Conservation (phyloP, 768 basidiomycete species). For the Termitomyces sp. region DNA sequence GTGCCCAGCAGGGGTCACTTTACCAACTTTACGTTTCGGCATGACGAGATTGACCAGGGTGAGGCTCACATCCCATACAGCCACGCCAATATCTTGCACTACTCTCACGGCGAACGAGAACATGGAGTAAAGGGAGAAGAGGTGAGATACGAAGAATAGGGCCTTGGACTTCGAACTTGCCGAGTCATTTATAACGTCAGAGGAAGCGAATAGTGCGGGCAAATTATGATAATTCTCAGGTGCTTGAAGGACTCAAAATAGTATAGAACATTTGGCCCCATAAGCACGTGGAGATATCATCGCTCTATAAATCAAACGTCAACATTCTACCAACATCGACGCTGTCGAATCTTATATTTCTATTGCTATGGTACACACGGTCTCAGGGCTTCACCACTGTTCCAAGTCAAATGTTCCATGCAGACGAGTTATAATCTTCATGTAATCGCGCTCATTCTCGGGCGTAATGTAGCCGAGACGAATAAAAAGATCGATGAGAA, state of each 20-base stretch:
- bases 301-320: not conserved
- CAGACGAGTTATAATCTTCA: constrained; percentile 71
- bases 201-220: constrained; percentile 9
- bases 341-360: not conserved
- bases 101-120: constrained; percentile 24
- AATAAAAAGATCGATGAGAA: constrained; percentile 85
- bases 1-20: constrained; percentile 48
- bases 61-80: constrained; percentile 48
- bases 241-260: not conserved
- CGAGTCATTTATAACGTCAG: constrained; percentile 3
- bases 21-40: constrained; percentile 43
- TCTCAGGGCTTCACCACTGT: constrained; percentile 33
- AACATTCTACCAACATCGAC: not conserved
- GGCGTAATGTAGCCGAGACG: constrained; percentile 81
- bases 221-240: not conserved
- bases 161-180: not conserved
- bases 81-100: constrained; percentile 23
- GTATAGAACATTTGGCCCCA: not conserved
- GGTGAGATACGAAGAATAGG: not conserved
- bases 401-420: constrained; percentile 68
- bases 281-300: not conserved
- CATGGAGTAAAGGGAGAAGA: constrained; percentile 15
- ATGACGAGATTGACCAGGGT: constrained; percentile 45
- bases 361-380: not conserved
- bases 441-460: constrained; percentile 79